Percentiles rank a stretch among this genome's conserved stretches.
These are phyloP conservation scores for Geotrichum cucujoidarum DNA, from an alignment of 1,139 yeast species.

Conservation along the genomic window DNA sequence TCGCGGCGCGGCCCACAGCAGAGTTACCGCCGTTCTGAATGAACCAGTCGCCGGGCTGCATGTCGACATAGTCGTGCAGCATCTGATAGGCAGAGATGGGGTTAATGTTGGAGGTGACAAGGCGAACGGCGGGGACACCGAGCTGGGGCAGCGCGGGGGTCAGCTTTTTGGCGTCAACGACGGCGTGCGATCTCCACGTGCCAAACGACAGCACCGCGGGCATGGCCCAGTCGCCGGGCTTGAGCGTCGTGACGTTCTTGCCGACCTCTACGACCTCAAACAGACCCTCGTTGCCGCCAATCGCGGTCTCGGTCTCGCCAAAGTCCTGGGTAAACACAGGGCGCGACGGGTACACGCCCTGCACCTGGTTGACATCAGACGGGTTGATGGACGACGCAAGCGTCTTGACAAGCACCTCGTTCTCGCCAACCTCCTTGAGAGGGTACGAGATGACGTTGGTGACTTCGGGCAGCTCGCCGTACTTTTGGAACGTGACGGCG, in stretches of 20 bases:
- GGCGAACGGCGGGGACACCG: slow-evolving; percentile 11
- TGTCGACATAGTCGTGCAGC: slow-evolving; percentile 64
- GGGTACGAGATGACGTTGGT: slow-evolving; percentile 22
- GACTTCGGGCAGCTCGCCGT: slow-evolving; percentile 16
- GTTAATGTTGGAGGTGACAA: slow-evolving; percentile 49
- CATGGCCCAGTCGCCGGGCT: slow-evolving; percentile 83
- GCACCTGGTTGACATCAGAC: slow-evolving; percentile 82
- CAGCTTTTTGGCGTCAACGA: slow-evolving; percentile 24
- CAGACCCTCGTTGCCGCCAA: slow-evolving; percentile 92
- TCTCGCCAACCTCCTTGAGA: slow-evolving; percentile 33
- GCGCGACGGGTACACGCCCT: slow-evolving; percentile 88
- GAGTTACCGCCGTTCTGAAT: slow-evolving; percentile 96
- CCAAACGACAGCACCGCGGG: slow-evolving; percentile 84
- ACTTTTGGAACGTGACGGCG: slow-evolving; percentile 17
- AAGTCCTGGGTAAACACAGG: slow-evolving; percentile 56
- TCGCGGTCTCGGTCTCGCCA: slow-evolving; percentile 59
- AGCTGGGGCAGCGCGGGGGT: background rate
- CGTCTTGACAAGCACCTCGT: slow-evolving; percentile 53
- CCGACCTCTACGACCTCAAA: slow-evolving; percentile 79
- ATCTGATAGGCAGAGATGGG: slow-evolving; percentile 90
- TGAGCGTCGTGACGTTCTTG: slow-evolving; percentile 39
- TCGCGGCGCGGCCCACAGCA: slow-evolving; percentile 91
- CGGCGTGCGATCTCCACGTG: slow-evolving; percentile 88
- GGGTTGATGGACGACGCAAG: slow-evolving; percentile 92
- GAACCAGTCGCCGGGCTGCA: slow-evolving; percentile 80